Conservation (phyloP, 2,329 filamentous ascomycete species). For the Zelopaecilomyces penicillatus region DNA sequence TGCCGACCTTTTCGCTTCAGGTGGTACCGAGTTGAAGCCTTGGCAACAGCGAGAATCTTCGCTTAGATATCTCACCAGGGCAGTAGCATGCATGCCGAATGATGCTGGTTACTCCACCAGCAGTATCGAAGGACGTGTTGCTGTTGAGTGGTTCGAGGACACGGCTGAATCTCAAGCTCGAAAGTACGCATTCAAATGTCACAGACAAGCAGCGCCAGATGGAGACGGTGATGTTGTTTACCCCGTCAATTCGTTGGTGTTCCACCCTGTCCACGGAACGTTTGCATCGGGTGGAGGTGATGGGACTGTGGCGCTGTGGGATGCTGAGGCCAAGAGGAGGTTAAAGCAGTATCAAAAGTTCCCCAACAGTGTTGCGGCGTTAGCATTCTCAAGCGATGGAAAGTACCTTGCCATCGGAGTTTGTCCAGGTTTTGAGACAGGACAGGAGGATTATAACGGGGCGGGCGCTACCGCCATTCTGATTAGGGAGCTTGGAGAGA, state of each 20-base stretch:
- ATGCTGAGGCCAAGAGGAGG: slow-evolving; percentile 80
- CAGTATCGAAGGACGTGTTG: slow-evolving; percentile 90
- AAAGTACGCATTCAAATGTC: slow-evolving; percentile 99
- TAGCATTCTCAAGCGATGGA: slow-evolving; percentile 71
- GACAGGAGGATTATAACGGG: slow-evolving; percentile 67
- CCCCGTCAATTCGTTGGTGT: slow-evolving; percentile 82
- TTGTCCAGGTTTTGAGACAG: slow-evolving; percentile 82
- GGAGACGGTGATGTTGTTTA: slow-evolving; percentile 72
- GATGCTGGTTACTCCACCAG: slow-evolving; percentile 88
- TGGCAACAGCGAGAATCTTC: slow-evolving; percentile 93
- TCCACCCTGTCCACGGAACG: slow-evolving; percentile 74
- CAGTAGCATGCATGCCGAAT: slow-evolving; percentile 92
- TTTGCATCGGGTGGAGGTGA: slow-evolving; percentile 88
- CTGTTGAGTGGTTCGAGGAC: slow-evolving; percentile 97
- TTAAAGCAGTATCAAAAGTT: slow-evolving; percentile 86
- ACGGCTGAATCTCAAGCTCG: slow-evolving; percentile 76
- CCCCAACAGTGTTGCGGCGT: slow-evolving; percentile 64
- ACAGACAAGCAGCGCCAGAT: slow-evolving; percentile 63
- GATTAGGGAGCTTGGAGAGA: slow-evolving; percentile 76
- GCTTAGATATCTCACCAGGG: slow-evolving; percentile 90
- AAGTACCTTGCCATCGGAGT: slow-evolving; percentile 70
- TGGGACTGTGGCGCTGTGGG: slow-evolving; percentile 87
- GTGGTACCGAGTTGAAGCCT: slow-evolving; percentile 52
- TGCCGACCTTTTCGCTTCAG: slow-evolving; percentile 39
- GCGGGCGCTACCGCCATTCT: slow-evolving; percentile 69